Evolutionary conservation across 2,329 filamentous ascomycete species (phyloP), one percentile per base, ranked within the genome.

Genomic region (Monilinia polystroma): DNA sequence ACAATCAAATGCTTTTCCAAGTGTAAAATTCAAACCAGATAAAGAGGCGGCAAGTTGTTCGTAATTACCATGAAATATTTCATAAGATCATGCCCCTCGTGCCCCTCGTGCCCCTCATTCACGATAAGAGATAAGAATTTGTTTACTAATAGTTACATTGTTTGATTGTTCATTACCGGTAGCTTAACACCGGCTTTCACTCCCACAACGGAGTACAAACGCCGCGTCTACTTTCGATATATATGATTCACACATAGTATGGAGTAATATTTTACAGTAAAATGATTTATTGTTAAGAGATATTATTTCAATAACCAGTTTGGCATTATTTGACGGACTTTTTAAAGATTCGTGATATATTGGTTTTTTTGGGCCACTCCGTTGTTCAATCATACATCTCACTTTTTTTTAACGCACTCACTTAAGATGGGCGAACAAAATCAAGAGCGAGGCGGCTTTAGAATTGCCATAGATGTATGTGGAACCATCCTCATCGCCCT

Each of bases 401-500:
- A 35, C 41, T 41, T 12, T 55, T 55, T 26, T 56, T 55, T 54
- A 70, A 67, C 26, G 72, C 73, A 71, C 67, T 58, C n/a, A 38
- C 41, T 64, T 18, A 66, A 53, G 23, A 66, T 66, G 55, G 64
- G 47, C 2, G 64, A 66, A 57, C 70, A 72, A 64, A 59, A n/a
- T 23, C 65, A 66, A 51, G 49, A 67, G 70, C 70, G 86, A 69
- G 88, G 89, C 47, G 64, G 64, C 67, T 87, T 92, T 73, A 87
- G 89, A 75, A 92, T 93, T 72, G 89, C 90, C 71, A 93, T 93
- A 47, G 71, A 72, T 70, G 72, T 73, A 57, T 68, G 72, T 70
- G 63, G 23, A 62, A 35, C 18, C 20, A 29, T 59, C 38, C 63
- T 26, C 43, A 56, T 67, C 47, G 43, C 54, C 23, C 14, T 20